Percentiles rank a stretch among this genome's conserved stretches.
These are phyloP conservation scores for Phlegmacium glaucopus DNA, from an alignment of 768 basidiomycete genomes.

Conservation along the genomic window DNA sequence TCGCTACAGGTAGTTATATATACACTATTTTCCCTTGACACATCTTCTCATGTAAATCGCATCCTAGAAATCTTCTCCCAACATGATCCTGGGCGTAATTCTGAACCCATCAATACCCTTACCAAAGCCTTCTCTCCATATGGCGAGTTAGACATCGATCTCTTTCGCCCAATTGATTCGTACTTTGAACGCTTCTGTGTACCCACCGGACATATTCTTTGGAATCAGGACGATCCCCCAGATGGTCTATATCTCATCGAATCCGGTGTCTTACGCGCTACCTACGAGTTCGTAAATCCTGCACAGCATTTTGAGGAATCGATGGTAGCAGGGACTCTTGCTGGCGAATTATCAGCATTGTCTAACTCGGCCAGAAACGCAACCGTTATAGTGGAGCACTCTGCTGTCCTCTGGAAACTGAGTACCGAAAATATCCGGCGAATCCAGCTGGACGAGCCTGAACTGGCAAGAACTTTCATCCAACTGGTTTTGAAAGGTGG, in stretches of 20 bases:
- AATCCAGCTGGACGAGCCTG: constrained; percentile 68
- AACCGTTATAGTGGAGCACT: constrained; percentile 75
- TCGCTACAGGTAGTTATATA: constrained; percentile 48
- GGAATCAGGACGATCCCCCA: constrained; percentile 71
- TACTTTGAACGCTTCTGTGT: constrained; percentile 70
- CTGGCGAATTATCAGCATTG: constrained; percentile 87
- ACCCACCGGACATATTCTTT: constrained; percentile 60
- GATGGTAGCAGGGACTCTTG: constrained; percentile 91
- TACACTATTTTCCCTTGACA: not conserved
- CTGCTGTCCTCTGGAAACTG: constrained; percentile 81
- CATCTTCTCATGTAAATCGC: not conserved
- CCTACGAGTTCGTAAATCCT: constrained; percentile 74
- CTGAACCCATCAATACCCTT: constrained; percentile 73
- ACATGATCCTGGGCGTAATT: constrained; percentile 27
- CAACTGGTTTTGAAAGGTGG: constrained; percentile 72
- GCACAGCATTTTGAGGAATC: constrained; percentile 73
- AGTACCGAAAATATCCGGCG: constrained; percentile 50
- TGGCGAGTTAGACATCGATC: constrained; percentile 49
- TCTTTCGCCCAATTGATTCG: constrained; percentile 59
- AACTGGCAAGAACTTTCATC: constrained; percentile 61
- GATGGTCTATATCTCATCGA: constrained; percentile 91
- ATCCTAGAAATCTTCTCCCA: constrained; percentile 26
- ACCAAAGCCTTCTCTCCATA: constrained; percentile 79
- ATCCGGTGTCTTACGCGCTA: constrained; percentile 79
- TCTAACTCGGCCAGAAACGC: constrained; percentile 81